Conservation (phyloP, 192 early-diverging fungal species). For the Backusella tuberculispora region DNA sequence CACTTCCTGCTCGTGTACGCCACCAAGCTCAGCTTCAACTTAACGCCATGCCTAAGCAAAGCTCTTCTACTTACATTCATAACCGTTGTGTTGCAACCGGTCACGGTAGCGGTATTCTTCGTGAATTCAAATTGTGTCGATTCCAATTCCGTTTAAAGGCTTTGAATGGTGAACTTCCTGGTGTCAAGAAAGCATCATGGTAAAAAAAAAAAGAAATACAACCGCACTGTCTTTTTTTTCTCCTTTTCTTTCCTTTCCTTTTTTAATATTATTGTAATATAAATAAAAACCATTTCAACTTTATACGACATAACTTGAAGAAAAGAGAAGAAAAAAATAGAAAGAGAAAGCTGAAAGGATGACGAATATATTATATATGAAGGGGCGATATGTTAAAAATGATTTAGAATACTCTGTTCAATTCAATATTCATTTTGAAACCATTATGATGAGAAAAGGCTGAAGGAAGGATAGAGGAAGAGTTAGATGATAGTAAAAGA, state of each 20-base stretch:
- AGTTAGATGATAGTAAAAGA: no score
- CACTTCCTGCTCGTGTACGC: constrained; percentile 71
- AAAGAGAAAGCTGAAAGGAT: neutral
- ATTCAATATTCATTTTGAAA: no score
- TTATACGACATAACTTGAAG: neutral
- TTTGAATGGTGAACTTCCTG: constrained; percentile 77
- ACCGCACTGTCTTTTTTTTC: neutral
- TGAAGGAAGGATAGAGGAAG: no score
- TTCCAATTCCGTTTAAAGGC: constrained; percentile 84
- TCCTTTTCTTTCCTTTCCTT: neutral
- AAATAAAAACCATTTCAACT: constrained; percentile 11
- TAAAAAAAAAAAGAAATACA: constrained; percentile 42
- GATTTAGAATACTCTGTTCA: neutral
- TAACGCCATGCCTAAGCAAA: constrained; percentile 65
- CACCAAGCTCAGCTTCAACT: constrained; percentile 79
- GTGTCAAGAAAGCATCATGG: constrained; percentile 83
- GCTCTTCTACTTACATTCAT: constrained; percentile 65
- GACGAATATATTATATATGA: neutral
- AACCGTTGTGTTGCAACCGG: constrained; percentile 80
- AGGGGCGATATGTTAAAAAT: neutral
- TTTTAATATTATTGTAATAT: constrained; percentile 3
- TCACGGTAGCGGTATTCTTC: constrained; percentile 74
- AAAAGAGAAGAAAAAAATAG: neutral
- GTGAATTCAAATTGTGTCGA: constrained; percentile 74
- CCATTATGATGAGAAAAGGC: no score